These are phyloP conservation scores for Bolboschoenus planiculmis DNA, from an alignment of 176 grass and related monocot species.

Conservation along the genomic window DNA sequence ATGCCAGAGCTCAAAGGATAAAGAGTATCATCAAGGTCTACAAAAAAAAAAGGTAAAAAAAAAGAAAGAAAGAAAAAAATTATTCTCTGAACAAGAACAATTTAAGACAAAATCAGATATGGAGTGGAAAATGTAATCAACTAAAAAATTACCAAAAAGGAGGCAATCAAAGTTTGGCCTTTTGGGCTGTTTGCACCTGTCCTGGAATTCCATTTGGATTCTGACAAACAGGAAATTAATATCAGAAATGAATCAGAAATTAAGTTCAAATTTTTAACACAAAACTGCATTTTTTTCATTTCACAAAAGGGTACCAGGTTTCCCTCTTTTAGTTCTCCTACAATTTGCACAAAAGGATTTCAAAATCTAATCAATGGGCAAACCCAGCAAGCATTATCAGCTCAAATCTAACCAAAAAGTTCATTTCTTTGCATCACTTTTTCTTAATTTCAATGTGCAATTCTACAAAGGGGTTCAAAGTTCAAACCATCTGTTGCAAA, in stretches of 20 bases:
- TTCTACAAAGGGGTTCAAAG: not conserved
- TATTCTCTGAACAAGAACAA: constrained; percentile 9
- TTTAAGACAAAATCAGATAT: not conserved
- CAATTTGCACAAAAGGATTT: not conserved
- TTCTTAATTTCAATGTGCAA: not conserved
- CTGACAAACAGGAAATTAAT: constrained; percentile 24
- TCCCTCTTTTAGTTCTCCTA: not conserved
- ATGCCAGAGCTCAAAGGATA: constrained; percentile 89
- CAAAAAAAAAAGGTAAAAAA: too few species aligned
- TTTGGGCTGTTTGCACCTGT: constrained; percentile 54
- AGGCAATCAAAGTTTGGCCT: constrained; percentile 73
- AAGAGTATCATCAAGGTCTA: constrained; percentile 95
- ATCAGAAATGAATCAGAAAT: not conserved
- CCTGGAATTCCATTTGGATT: constrained; percentile 67
- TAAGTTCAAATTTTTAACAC: not conserved
- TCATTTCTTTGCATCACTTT: not conserved
- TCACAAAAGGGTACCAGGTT: not conserved
- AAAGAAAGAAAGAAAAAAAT: constrained; percentile 13
- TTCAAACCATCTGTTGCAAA: not conserved
- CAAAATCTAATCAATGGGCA: not conserved
- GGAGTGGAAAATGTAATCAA: not conserved
- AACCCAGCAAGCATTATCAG: not conserved
- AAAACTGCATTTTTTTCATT: not conserved
- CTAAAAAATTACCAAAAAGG: constrained; percentile 61
- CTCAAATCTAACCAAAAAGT: not conserved